A percentile compares a stretch with the other conserved stretches of the same genome.
These are phyloP conservation scores for Colletotrichum viniferum DNA, from an alignment of 2,329 filamentous ascomycete genomes.

Conservation along the genomic window DNA sequence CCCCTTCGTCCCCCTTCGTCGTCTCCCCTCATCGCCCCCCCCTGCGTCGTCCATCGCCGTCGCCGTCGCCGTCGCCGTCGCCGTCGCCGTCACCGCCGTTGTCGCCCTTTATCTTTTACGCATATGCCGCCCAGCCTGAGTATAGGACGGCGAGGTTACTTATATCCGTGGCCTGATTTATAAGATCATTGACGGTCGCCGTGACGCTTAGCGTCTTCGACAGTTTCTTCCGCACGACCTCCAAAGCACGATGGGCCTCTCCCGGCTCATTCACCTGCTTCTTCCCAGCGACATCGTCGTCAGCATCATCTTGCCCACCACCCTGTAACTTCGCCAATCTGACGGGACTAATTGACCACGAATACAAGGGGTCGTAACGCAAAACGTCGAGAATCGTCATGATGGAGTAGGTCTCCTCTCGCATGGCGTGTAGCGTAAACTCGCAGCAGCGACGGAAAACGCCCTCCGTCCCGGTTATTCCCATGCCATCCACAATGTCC, in stretches of 20 bases:
- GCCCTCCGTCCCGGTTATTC: constrained; percentile 91
- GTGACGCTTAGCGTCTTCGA: constrained; percentile 92
- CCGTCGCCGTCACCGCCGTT: background rate
- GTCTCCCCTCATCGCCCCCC: background rate
- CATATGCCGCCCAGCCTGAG: constrained; percentile 47
- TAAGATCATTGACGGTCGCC: constrained; percentile 95
- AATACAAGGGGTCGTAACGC: constrained; percentile 96
- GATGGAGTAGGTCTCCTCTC: constrained; percentile 95
- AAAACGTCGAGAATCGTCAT: constrained; percentile 98
- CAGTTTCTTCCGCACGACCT: constrained; percentile 94
- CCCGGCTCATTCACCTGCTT: constrained; percentile 58
- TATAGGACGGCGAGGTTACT: constrained; percentile 90
- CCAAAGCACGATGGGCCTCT: constrained; percentile 90
- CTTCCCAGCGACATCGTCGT: constrained; percentile 42
- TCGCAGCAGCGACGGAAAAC: constrained; percentile 98
- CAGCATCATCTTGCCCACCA: constrained; percentile 54
- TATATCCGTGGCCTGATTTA: constrained; percentile 94
- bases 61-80: background rate
- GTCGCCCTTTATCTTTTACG: background rate
- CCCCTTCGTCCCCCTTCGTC: background rate
- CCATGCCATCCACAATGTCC: constrained; percentile 97
- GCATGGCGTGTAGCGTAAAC: constrained; percentile 91
- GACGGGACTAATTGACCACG: constrained; percentile 84
- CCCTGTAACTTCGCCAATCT: constrained; percentile 69
- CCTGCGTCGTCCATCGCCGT: background rate